These are phyloP conservation scores for Stentor roeselii DNA, from an alignment of 73 alveolate species.

Conservation along the genomic window DNA sequence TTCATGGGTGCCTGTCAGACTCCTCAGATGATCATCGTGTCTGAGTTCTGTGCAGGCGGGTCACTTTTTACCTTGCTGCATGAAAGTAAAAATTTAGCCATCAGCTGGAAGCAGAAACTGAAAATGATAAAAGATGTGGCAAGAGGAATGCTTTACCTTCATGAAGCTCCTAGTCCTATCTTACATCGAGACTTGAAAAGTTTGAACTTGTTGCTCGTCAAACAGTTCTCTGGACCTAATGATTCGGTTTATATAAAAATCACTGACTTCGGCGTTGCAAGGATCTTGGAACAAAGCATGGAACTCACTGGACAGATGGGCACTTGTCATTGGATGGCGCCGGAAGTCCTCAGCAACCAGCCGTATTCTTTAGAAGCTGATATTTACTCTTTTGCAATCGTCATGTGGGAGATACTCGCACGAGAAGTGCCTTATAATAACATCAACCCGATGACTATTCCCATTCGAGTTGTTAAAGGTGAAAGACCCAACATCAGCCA, in stretches of 20 bases:
- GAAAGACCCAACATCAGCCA: slow-evolving; percentile 75
- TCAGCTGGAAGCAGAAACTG: slow-evolving; percentile 81
- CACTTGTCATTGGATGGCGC: slow-evolving; percentile 98
- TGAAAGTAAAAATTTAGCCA: slow-evolving; percentile 53
- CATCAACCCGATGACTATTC: slow-evolving; percentile 47
- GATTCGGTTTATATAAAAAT: slow-evolving; percentile 78
- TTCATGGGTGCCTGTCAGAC: slow-evolving; percentile 73
- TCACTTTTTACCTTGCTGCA: slow-evolving; percentile 87
- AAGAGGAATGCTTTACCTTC: slow-evolving; percentile 92
- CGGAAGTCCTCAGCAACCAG: slow-evolving; percentile 85
- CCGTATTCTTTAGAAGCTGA: slow-evolving; percentile 93
- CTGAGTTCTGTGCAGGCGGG: slow-evolving; percentile 96
- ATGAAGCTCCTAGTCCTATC: slow-evolving; percentile 77
- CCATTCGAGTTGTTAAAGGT: slow-evolving; percentile 49
- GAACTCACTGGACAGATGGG: slow-evolving; percentile 75
- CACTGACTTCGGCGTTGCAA: slow-evolving; percentile 93
- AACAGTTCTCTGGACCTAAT: slow-evolving; percentile 53
- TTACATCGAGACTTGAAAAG: slow-evolving; percentile 95
- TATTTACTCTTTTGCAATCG: slow-evolving; percentile 95
- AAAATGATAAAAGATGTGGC: slow-evolving; percentile 89
- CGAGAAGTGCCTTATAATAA: slow-evolving; percentile 89
- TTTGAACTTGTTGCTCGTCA: slow-evolving; percentile 74
- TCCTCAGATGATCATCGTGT: slow-evolving; percentile 80
- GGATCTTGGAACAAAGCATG: slow-evolving; percentile 56
- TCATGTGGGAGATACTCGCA: slow-evolving; percentile 87